Evolutionary conservation across 208 protist genomes (phyloP), one percentile per base, ranked within the genome.

Genomic region (Acanthamoeba castellanii): DNA sequence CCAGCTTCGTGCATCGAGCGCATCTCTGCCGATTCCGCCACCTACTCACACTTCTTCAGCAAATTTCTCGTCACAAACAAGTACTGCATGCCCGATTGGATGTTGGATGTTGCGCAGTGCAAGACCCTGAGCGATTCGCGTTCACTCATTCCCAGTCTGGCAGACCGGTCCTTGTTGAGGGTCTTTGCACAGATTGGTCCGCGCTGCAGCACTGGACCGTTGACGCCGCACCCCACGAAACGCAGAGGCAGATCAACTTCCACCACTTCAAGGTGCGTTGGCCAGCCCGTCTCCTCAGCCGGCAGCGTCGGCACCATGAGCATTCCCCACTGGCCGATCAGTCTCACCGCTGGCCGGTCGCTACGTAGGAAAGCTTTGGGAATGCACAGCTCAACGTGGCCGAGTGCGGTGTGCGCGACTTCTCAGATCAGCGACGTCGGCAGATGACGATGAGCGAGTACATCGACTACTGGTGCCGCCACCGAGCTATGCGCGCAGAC

Each of bases 361-460:
- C 18, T 37, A 18, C 66, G 3, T 27, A 81, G 72, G 72, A 37
- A 11, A 11, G 30, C 30, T 89, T 89, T 61, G 82, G 50, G 16
- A 27, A 16, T 89, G 82, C 82, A n/a, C 30, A 64, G 57, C 88
- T 93, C 11, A 76, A 76, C 27, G 88, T 93, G 32, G 88, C 88
- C 22, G 88, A 93, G 61, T 93, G 88, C n/a, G 45, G 47, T 32
- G 57, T 76, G 42, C 6, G 47, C 6, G 88, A 93, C 34, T 93
- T 93, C 42, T 78, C 59, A 14, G 88, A 93, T 50, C 88, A 93
- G 88, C 32, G 64, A 57, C 57, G 88, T 11, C 22, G n/a, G 20
- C 27, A 76, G 88, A 93, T 93, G 88, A 93, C 8, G n/a, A 93
- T 93, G 88, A 68, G 64, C 32, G 61, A 93, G 27, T 93, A 61